Evolutionary conservation across 2,329 filamentous ascomycete genomes (phyloP).

Genomic region (Sclerotinia sclerotiorum): DNA sequence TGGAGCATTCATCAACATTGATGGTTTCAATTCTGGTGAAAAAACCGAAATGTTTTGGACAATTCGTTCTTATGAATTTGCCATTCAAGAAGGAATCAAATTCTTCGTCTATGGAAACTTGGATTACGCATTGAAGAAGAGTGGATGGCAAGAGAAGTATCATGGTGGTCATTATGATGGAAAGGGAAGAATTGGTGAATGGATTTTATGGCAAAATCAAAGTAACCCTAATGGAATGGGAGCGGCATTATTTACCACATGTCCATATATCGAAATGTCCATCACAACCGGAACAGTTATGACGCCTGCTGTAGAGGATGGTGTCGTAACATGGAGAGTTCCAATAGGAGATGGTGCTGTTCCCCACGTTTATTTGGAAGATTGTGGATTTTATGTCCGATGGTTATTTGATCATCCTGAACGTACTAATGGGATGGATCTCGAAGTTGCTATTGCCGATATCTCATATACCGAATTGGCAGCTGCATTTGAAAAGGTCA

Average conservation of each 20-base stretch:
- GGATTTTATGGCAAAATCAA: slow-evolving; percentile 47
- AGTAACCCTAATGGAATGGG: slow-evolving; percentile 41
- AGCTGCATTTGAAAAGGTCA: slow-evolving; percentile 46
- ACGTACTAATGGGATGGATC: slow-evolving; percentile 47
- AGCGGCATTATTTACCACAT: slow-evolving; percentile 45
- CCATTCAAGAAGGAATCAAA: slow-evolving; percentile 46
- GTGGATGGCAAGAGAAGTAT: slow-evolving; percentile 48
- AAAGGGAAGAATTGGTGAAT: slow-evolving; percentile 48
- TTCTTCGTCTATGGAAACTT: slow-evolving; percentile 51
- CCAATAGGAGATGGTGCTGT: slow-evolving; percentile 46
- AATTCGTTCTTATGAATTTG: slow-evolving; percentile 45
- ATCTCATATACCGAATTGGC: slow-evolving; percentile 46
- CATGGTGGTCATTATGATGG: slow-evolving; percentile 51
- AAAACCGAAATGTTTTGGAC: slow-evolving; percentile 53
- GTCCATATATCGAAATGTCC: slow-evolving; percentile 50
- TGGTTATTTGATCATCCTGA: slow-evolving; percentile 51
- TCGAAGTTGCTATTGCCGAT: slow-evolving; percentile 47
- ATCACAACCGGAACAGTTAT: slow-evolving; percentile 44
- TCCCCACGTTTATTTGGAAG: slow-evolving; percentile 47
- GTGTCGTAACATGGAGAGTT: slow-evolving; percentile 45
- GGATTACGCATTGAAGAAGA: slow-evolving; percentile 51
- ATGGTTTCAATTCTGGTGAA: slow-evolving; percentile 54
- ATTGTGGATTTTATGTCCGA: slow-evolving; percentile 49
- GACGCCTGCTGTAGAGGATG: slow-evolving; percentile 44
- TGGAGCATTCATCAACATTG: slow-evolving; percentile 55